A percentile compares a stretch with the other conserved stretches of the same genome.
Evolutionary conservation across 108 stramenopile genomes (phyloP).

Genomic region (Aureococcus anophagefferens): DNA sequence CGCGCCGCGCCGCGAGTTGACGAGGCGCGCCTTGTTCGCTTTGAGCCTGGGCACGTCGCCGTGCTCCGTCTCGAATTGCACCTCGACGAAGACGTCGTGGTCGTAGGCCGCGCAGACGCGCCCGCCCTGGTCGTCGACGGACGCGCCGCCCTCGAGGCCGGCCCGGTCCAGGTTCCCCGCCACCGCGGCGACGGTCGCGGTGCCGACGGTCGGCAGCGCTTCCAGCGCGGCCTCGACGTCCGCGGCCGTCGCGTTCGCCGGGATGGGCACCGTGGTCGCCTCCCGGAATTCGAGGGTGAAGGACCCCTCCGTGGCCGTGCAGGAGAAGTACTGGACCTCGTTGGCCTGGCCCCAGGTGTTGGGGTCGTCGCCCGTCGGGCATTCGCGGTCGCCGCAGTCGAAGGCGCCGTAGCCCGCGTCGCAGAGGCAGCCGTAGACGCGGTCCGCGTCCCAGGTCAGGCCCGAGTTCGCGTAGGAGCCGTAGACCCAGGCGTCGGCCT

Average conservation of each 20-base stretch:
- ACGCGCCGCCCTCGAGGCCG: too few relatives aligned
- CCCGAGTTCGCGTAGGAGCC: constrained; percentile 28
- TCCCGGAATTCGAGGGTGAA: constrained; percentile 34
- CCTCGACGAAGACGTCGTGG: background rate
- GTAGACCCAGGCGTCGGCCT: constrained; percentile 40
- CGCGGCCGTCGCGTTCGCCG: constrained; percentile 31
- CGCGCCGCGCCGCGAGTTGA: too few relatives aligned
- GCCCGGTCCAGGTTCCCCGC: too few relatives aligned
- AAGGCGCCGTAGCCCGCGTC: constrained; percentile 34
- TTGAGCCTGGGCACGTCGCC: background rate
- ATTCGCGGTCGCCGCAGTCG: constrained; percentile 29
- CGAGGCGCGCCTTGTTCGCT: too few relatives aligned
- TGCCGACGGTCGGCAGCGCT: constrained; percentile 24
- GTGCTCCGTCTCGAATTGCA: background rate
- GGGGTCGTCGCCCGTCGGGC: constrained; percentile 43
- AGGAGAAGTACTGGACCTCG: constrained; percentile 34
- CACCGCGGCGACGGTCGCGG: constrained; percentile 12
- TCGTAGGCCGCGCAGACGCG: background rate
- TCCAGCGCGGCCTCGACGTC: constrained; percentile 33
- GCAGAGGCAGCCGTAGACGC: constrained; percentile 37
- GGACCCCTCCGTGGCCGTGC: constrained; percentile 25
- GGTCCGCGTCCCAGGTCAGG: constrained; percentile 39
- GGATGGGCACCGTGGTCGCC: constrained; percentile 20
- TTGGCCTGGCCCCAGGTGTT: constrained; percentile 17
- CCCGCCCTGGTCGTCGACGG: background rate